A percentile compares a stretch with the other conserved stretches of the same genome.
Conservation (phyloP, 2,329 filamentous ascomycete species). For the Sodiomyces alkalinus region DNA sequence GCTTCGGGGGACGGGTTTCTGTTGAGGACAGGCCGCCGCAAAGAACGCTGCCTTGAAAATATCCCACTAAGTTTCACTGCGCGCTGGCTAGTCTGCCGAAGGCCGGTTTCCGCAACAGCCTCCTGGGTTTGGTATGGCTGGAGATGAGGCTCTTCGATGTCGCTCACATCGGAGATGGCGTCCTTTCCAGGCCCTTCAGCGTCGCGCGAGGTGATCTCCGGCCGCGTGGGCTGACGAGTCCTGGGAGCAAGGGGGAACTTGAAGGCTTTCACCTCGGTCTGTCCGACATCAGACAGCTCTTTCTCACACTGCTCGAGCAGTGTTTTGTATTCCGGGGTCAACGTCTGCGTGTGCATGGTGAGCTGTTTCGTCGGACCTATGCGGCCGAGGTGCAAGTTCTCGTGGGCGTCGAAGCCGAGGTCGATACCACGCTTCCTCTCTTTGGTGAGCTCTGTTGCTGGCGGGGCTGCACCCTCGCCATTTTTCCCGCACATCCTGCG, state of each 20-base stretch:
- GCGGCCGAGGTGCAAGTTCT: constrained; percentile 27
- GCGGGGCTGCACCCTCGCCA: constrained; percentile 9
- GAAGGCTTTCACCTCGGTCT: constrained; percentile 10
- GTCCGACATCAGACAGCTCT: constrained; percentile 20
- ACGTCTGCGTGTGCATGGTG: constrained; percentile 6
- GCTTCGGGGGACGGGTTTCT: not conserved
- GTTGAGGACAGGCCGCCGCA: not conserved
- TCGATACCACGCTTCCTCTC: constrained; percentile 26
- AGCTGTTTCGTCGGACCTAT: constrained; percentile 14
- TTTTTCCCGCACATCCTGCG: constrained; percentile 26
- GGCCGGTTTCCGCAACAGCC: not conserved
- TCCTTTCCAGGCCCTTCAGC: constrained; percentile 13
- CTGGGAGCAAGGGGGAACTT: constrained; percentile 7
- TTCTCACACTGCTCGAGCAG: constrained; percentile 25
- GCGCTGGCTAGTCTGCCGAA: not conserved
- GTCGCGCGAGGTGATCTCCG: constrained; percentile 4
- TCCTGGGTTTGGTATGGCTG: too few relatives aligned
- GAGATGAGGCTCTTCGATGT: constrained; percentile 34
- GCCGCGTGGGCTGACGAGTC: constrained; percentile 3
- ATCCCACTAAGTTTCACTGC: not conserved
- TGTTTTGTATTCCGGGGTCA: constrained; percentile 26
- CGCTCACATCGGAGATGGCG: constrained; percentile 32
- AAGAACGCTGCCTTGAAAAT: not conserved
- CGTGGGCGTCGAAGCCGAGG: constrained; percentile 38
- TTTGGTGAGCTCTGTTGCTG: not conserved